A percentile compares a stretch with the other conserved stretches of the same genome.
Conservation (phyloP, 805 yeast genomes). For the Monosporozyma servazzii region DNA sequence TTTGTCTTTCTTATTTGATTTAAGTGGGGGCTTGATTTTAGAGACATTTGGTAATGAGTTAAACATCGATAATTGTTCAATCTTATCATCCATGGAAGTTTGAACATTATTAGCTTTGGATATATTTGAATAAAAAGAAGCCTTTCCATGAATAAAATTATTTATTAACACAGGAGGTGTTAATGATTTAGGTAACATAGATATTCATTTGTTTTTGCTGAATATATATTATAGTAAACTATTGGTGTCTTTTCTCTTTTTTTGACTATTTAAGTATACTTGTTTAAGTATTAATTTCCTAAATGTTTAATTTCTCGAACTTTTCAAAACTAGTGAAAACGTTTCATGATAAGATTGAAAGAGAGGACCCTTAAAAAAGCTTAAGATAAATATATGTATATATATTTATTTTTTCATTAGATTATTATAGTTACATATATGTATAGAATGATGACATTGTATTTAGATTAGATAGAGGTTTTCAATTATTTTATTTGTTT, state of each 20-base stretch:
- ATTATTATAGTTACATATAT: no score
- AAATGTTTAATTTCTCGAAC: neutral
- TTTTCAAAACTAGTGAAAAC: neutral
- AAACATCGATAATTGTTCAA: neutral
- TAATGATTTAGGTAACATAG: neutral
- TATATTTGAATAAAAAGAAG: neutral
- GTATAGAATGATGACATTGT: no score
- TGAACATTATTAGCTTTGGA: neutral
- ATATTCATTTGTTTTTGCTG: neutral
- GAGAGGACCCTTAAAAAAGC: neutral
- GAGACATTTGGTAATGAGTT: neutral
- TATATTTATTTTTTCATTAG: no score
- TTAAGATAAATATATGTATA: no score
- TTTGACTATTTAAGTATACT: no score
- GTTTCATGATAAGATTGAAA: no score
- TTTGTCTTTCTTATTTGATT: slow-evolving; percentile 1
- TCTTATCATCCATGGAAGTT: neutral
- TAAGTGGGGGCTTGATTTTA: neutral
- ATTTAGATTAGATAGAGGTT: neutral
- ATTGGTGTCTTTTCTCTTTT: no score
- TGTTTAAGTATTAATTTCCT: no score
- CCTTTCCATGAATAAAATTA: neutral
- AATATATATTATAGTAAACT: no score
- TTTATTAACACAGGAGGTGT: neutral
- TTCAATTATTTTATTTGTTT: no score